These are phyloP conservation scores for Phellopilus nigrolimitatus DNA, from an alignment of 1,284 basidiomycete species.

Conservation along the genomic window DNA sequence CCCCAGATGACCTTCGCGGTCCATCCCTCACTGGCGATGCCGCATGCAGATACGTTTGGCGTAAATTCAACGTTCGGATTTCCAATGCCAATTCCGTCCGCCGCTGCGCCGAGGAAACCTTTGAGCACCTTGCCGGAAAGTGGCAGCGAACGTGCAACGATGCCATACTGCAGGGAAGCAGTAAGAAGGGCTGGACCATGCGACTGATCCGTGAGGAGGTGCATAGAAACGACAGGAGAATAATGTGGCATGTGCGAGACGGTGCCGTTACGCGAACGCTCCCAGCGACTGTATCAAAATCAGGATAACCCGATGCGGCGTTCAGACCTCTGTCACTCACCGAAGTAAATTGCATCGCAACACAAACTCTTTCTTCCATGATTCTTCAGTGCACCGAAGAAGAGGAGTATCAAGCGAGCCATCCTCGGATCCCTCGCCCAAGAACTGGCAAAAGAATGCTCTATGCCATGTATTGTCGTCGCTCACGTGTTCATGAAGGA, in stretches of 20 bases:
- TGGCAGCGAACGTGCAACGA: conserved; percentile 71
- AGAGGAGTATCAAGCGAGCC: conserved; percentile 41
- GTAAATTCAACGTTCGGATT: conserved; percentile 78
- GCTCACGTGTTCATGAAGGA: conserved; percentile 60
- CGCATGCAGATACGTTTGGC: conserved; percentile 58
- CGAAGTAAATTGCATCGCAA: conserved; percentile 46
- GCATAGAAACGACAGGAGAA: conserved; percentile 48
- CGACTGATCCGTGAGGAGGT: conserved; percentile 48
- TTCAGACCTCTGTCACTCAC: conserved; percentile 36
- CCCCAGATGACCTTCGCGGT: conserved; percentile 77
- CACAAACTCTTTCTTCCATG: conserved; percentile 70
- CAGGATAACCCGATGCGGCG: background rate
- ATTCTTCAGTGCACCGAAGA: conserved; percentile 49
- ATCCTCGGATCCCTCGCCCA: conserved; percentile 60
- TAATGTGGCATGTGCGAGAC: conserved; percentile 59
- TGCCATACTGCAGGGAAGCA: conserved; percentile 64
- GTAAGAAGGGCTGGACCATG: conserved; percentile 46
- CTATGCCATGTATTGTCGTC: conserved; percentile 80
- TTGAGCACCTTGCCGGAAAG: conserved; percentile 66
- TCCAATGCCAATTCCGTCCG: conserved; percentile 58
- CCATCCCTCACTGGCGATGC: conserved; percentile 56
- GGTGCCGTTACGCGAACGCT: conserved; percentile 54
- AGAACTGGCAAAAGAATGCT: conserved; percentile 72
- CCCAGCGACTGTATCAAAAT: conserved; percentile 77
- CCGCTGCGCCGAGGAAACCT: conserved; percentile 69